Percentiles rank a stretch among this genome's conserved stretches.
Evolutionary conservation across 2,329 filamentous ascomycete species (phyloP).

Genomic region (Ophiostoma sp.): DNA sequence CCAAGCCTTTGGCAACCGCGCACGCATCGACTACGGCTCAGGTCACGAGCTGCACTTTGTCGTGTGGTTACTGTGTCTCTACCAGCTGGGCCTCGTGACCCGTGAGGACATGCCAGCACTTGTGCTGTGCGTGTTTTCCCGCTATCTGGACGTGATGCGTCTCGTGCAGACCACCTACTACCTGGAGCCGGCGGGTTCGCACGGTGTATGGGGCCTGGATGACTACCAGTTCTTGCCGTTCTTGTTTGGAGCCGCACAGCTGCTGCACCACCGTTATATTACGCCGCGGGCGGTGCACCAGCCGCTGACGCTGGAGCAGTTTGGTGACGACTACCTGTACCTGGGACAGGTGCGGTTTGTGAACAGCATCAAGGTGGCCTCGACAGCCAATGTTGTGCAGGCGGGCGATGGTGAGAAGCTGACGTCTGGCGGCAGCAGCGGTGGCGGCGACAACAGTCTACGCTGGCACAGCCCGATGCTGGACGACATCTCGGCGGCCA

Average conservation of each 20-base stretch:
- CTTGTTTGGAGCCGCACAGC: slow-evolving; percentile 87
- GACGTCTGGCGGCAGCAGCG: neutral
- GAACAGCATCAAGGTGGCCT: slow-evolving; percentile 74
- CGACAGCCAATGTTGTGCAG: slow-evolving; percentile 3
- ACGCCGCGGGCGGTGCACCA: slow-evolving; percentile 84
- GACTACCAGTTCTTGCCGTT: slow-evolving; percentile 98
- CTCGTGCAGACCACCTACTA: slow-evolving; percentile 89
- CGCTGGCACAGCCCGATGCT: slow-evolving; percentile 98
- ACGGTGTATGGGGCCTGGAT: slow-evolving; percentile 96
- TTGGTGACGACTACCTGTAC: slow-evolving; percentile 80
- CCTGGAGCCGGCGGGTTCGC: slow-evolving; percentile 91
- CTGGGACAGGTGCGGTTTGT: slow-evolving; percentile 92
- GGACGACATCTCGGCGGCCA: slow-evolving; percentile 90
- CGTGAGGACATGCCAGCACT: slow-evolving; percentile 69
- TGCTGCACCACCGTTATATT: slow-evolving; percentile 79
- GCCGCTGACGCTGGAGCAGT: slow-evolving; percentile 82
- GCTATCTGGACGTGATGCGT: slow-evolving; percentile 86
- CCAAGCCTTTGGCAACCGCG: slow-evolving; percentile 81
- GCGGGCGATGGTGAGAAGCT: neutral
- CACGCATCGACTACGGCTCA: slow-evolving; percentile 92
- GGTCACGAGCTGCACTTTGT: slow-evolving; percentile 97
- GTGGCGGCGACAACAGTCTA: slow-evolving; percentile 76
- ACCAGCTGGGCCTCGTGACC: slow-evolving; percentile 69
- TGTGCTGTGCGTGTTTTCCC: slow-evolving; percentile 74
- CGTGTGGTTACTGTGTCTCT: slow-evolving; percentile 93